Evolutionary conservation across 257 asterid genomes (phyloP).

Genomic region (Rauvolfia tetraphylla): DNA sequence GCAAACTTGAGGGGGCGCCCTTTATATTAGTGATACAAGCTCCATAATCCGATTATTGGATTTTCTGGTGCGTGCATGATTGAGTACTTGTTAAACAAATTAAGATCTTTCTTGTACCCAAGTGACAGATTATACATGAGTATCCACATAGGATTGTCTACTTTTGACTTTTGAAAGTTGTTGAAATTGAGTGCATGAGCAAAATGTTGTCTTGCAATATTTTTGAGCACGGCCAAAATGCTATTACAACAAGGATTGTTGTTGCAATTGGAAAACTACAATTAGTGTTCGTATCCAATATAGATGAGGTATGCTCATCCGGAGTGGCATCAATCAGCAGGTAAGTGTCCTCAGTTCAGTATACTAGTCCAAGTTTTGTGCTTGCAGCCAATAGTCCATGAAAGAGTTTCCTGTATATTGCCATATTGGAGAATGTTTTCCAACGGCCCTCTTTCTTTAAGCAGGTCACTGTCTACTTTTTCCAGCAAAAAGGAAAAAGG

Average conservation of each 20-base stretch:
- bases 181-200: not conserved
- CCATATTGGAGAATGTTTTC: not conserved
- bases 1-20: not conserved
- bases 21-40: not conserved
- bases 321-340: not conserved
- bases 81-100: not conserved
- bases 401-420: not conserved
- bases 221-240: not conserved
- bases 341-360: not conserved
- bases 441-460: not conserved
- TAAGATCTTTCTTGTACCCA: not conserved
- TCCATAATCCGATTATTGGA: not conserved
- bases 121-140: not conserved
- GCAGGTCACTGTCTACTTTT: not conserved
- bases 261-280: not conserved
- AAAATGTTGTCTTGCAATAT: not conserved
- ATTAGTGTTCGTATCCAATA: not conserved
- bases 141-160: not conserved
- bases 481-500: not conserved
- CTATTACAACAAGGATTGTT: not conserved
- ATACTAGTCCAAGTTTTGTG: not conserved
- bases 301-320: not conserved
- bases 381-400: not conserved
- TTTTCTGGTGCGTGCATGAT: not conserved
- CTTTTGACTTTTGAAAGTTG: not conserved